phyloP scores from a whole-genome alignment of 768 basidiomycete genomes.

The Postia placenta region DNA sequence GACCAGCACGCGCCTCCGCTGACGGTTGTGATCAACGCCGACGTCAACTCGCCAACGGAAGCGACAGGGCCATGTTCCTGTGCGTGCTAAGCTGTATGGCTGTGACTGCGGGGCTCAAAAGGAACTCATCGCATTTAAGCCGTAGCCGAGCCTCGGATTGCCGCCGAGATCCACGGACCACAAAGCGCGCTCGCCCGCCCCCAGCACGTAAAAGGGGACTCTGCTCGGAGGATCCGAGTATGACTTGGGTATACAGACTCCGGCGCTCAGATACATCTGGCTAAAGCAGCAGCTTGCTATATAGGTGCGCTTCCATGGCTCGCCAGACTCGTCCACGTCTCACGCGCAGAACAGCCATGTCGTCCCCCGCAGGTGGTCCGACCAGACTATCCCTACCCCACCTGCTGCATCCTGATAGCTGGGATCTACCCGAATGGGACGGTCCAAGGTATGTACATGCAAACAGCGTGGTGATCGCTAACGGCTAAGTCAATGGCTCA shows the following conservation, averaged over 20 bases:
- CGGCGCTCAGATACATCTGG: slow-evolving; percentile 1
- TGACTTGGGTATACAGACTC: background rate
- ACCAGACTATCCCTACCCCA: slow-evolving; percentile 13
- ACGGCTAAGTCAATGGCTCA: too few species aligned
- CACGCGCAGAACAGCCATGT: slow-evolving; percentile 6
- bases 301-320: background rate
- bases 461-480: too few species aligned
- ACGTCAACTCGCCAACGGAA: too few species aligned
- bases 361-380: slow-evolving; percentile 1
- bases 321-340: background rate
- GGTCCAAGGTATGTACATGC: slow-evolving; percentile 14
- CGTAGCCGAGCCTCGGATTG: too few species aligned
- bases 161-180: background rate
- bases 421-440: slow-evolving; percentile 22
- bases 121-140: too few species aligned
- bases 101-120: too few species aligned
- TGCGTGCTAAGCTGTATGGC: too few species aligned
- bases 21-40: too few species aligned
- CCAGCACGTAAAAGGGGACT: background rate
- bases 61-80: too few species aligned
- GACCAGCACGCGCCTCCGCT: too few species aligned
- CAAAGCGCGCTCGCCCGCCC: background rate
- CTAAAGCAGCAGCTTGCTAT: slow-evolving; percentile 2
- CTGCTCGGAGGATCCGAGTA: background rate
- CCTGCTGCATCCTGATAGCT: slow-evolving; percentile 16